Percentiles rank a stretch among this genome's conserved stretches.
phyloP scores from a whole-genome alignment of 352 stramenopile genomes.

The Peronospora destructor region DNA sequence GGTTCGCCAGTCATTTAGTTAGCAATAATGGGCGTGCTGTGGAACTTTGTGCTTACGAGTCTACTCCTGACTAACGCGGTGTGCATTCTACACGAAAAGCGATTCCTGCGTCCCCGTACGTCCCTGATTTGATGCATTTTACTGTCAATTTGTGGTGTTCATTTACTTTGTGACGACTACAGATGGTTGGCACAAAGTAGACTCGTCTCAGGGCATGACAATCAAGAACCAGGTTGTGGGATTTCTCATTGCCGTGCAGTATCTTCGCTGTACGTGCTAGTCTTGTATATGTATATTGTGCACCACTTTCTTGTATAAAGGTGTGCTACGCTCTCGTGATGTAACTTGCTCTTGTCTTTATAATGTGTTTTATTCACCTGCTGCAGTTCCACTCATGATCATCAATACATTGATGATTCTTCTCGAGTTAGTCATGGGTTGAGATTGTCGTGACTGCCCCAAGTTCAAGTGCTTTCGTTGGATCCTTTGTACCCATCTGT shows the following conservation, averaged over 20 bases:
- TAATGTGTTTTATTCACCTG: not conserved
- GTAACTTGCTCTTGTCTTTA: conserved; percentile 2
- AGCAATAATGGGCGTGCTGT: conserved; percentile 66
- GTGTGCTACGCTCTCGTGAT: too few species aligned
- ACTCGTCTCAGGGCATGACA: conserved; percentile 72
- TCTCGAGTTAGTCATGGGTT: conserved; percentile 73
- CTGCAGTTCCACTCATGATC: conserved; percentile 69
- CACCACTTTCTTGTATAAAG: not conserved
- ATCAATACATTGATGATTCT: conserved; percentile 80
- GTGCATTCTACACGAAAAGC: conserved; percentile 84
- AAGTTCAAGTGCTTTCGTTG: not conserved
- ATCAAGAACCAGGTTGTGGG: conserved; percentile 86
- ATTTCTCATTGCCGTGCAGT: conserved; percentile 80
- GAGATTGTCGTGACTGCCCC: not conserved
- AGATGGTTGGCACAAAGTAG: conserved; percentile 84
- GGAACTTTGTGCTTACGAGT: conserved; percentile 85
- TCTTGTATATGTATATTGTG: not conserved
- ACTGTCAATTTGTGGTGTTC: not conserved
- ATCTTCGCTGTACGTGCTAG: conserved; percentile 56
- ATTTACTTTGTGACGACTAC: not conserved
- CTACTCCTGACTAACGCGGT: conserved; percentile 81
- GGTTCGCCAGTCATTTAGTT: conserved; percentile 1
- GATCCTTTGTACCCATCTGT: too few species aligned
- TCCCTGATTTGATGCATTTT: conserved; percentile 8
- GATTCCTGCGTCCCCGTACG: conserved; percentile 78